Percentiles rank a stretch among this genome's conserved stretches.
These are phyloP conservation scores for Aristolochia contorta DNA, from an alignment of 164 flowering plant species.

Conservation along the genomic window DNA sequence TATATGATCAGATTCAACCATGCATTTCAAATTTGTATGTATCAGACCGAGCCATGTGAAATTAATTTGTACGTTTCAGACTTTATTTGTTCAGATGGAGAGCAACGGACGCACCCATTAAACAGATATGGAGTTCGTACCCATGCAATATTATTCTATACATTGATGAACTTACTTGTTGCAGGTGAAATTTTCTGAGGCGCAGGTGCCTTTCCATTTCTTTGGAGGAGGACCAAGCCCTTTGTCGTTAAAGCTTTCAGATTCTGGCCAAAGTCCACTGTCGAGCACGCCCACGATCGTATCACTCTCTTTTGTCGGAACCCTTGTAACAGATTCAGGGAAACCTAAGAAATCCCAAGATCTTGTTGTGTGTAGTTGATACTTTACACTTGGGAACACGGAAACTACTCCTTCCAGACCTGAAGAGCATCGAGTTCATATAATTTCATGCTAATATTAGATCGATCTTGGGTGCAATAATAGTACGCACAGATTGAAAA, in stretches of 20 bases:
- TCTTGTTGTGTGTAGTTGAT: slow-evolving; percentile 41
- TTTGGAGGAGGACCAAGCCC: slow-evolving; percentile 57
- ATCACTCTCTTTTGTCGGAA: slow-evolving; percentile 23
- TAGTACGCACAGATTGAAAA: not conserved
- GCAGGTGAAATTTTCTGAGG: slow-evolving; percentile 31
- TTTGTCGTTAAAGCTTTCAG: slow-evolving; percentile 38
- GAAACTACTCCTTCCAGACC: slow-evolving; percentile 43
- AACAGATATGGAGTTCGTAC: not conserved
- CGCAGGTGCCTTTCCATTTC: slow-evolving; percentile 60
- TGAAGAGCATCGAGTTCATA: not conserved
- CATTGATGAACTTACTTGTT: slow-evolving; percentile 37
- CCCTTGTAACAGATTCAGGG: slow-evolving; percentile 14
- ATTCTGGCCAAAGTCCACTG: slow-evolving; percentile 53
- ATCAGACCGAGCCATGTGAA: no score
- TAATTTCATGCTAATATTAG: no score
- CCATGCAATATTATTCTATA: not conserved
- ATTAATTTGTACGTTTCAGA: no score
- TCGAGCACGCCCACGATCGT: slow-evolving; percentile 42
- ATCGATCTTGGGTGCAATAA: no score
- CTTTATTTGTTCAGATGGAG: not conserved
- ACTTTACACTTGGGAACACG: slow-evolving; percentile 22
- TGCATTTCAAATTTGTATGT: no score
- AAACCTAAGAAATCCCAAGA: slow-evolving; percentile 59
- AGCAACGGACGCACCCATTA: no score
- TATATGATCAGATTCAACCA: no score